These are phyloP conservation scores for Yamadazyma aaseri DNA, from an alignment of 1,139 yeast genomes.

Conservation along the genomic window DNA sequence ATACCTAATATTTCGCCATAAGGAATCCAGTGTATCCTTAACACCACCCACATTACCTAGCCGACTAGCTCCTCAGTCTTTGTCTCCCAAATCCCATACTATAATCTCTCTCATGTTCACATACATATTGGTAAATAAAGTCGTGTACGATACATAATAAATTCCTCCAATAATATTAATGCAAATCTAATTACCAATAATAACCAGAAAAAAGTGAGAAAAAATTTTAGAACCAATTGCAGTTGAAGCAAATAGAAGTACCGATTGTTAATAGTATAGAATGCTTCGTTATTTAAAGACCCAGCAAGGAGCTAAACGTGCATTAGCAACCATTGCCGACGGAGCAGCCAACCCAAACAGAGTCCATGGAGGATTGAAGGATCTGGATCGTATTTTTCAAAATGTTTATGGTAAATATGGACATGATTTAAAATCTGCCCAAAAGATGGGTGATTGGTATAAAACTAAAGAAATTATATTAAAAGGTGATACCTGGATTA, in stretches of 20 bases:
- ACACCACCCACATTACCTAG: too few relatives aligned
- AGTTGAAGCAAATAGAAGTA: constrained; percentile 2
- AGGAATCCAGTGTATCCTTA: too few relatives aligned
- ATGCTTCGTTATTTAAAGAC: constrained; percentile 11
- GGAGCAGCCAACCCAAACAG: constrained; percentile 54
- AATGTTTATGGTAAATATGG: constrained; percentile 76
- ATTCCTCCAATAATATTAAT: constrained; percentile 21
- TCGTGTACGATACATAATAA: constrained; percentile 1
- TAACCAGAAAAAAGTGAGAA: constrained; percentile 11
- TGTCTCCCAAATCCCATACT: too few relatives aligned
- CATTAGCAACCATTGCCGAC: constrained; percentile 46
- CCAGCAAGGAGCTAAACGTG: constrained; percentile 3
- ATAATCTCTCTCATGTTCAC: too few relatives aligned
- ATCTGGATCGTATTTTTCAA: constrained; percentile 84
- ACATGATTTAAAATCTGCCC: constrained; percentile 68
- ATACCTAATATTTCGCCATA: too few relatives aligned
- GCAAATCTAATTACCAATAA: constrained; percentile 25
- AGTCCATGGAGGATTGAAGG: constrained; percentile 72
- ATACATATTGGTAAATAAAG: too few relatives aligned
- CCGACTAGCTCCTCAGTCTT: too few relatives aligned
- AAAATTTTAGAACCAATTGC: constrained; percentile 5
- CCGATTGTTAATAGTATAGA: constrained; percentile 1
- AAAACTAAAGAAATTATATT: constrained; percentile 80
- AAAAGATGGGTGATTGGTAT: constrained; percentile 86
- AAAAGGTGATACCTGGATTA: constrained; percentile 87